phyloP scores from a whole-genome alignment of 768 basidiomycete species.

The Coprinopsis sp. region DNA sequence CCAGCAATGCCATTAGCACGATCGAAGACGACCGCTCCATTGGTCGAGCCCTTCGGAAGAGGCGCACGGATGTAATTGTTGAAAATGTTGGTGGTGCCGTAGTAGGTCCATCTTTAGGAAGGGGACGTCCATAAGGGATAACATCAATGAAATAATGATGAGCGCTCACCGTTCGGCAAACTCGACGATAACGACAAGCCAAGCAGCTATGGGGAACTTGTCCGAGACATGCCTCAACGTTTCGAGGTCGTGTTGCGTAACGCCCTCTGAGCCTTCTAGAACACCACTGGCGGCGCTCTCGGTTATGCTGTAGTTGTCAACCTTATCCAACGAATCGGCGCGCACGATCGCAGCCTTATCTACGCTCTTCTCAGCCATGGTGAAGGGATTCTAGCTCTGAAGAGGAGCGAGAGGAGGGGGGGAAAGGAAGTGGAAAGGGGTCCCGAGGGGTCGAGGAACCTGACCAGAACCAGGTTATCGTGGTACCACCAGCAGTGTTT shows the following conservation, averaged over 20 bases:
- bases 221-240: constrained; percentile 44
- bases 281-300: too few relatives aligned
- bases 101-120: constrained; percentile 40
- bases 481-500: too few relatives aligned
- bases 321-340: too few relatives aligned
- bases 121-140: not conserved
- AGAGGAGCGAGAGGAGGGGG: too few relatives aligned
- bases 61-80: constrained; percentile 52
- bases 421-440: too few relatives aligned
- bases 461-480: too few relatives aligned
- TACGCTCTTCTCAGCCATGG: too few relatives aligned
- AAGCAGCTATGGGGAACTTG: constrained; percentile 35
- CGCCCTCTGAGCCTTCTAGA: constrained; percentile 42
- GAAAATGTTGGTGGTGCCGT: constrained; percentile 46
- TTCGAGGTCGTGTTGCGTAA: constrained; percentile 41
- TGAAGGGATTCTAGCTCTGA: too few relatives aligned
- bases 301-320: too few relatives aligned
- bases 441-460: too few relatives aligned
- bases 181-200: constrained; percentile 45
- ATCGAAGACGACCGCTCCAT: constrained; percentile 37
- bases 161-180: constrained; percentile 52
- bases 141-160: constrained; percentile 9
- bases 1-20: constrained; percentile 38
- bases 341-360: too few relatives aligned
- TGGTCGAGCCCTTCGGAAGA: constrained; percentile 41